Evolutionary conservation across 2,329 filamentous ascomycete genomes (phyloP), one percentile per base, ranked within the genome.

Genomic region (Paraphaeosphaeria minitans): DNA sequence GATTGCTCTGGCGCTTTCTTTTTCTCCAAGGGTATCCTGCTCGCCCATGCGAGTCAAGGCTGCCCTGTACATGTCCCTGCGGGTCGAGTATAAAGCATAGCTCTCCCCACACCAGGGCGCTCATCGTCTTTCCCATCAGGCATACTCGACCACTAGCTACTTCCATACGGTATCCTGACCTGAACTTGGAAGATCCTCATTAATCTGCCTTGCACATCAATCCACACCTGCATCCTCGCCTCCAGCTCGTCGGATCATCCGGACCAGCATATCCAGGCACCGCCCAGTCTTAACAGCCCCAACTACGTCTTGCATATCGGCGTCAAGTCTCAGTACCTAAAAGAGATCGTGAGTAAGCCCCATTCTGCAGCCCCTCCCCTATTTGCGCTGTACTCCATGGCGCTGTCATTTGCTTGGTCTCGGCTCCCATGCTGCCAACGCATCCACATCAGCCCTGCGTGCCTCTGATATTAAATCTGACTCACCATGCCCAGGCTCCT

Each of bases 401-500:
- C 62, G 64, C 66, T 62, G 57, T 59, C 49, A 61, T 63, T 59
- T 67, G 57, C 60, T 57, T 64, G 51, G 56, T 60, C 59, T 55
- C 56, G 58, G 61, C 63, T 61, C 22, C 52, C 50, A 57, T 31
- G 42, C 57, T 69, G 72, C 73, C 71, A 74, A 60, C 73, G 65
- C 70, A 75, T 63, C 64, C 59, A 50, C 62, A 63, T 65, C 67
- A 70, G 70, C 69, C 72, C 66, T 72, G 70, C 65, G 53, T 59
- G 42, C 58, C 57, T 55, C 56, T 62, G 64, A 72, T 71, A 73
- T 71, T 72, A 70, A 71, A 70, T 74, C 74, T 76, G 69, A 76
- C 74, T 75, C 69, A 76, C 65, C 53, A 47, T 53, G 62, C 49
- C 53, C 65, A 73, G 70, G 56, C 66, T 65, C 54, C 60, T 61